Base-by-base conservation (phyloP, 2,329 filamentous ascomycete species). In the Ustulina deusta region DNA sequence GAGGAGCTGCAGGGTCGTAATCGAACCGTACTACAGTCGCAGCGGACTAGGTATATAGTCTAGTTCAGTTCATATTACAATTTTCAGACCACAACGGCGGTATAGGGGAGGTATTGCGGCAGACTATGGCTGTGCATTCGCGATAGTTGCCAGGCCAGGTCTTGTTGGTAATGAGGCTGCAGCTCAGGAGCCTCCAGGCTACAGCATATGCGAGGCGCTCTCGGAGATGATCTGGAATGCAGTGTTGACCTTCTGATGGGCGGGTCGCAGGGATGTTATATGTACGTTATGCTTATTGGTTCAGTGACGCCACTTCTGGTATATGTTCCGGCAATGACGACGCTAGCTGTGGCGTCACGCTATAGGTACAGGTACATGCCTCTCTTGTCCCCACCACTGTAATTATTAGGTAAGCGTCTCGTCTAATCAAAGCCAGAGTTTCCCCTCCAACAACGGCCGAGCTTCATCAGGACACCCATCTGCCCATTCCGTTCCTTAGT, bases 251-350 rank as follows among this genome's bases (percentile, higher is more conserved):
- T 34, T 48, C 34, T 38, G 17, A 55, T 49, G 58, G 20, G 58
- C 49, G 52, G 64, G 59, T 62, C 51, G 51, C 25, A 66, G 32
- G 40, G 42, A 48, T 54, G 42, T 22, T 42, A 32, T 46, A 52
- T 46, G 38, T 64, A 40, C 34, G 11, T 10, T 46, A 22, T 22
- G 22, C 48, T 57, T 34, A 36, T 60, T 61, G 34, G 32, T 49
- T 27, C 32, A 36, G 65, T 63, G 54, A 66, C 64, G 64, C 64
- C 64, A 63, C 64, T 66, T 32, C 44, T 52, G 10, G 44, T 17
- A 11, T 5, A 36, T 22, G 51, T 40, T 40, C 51, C 34, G 27
- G 29, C 32, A 36, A 61, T 56, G 49, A 65, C 42, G 48, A 61
- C 51, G 56, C 56, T 17, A 27, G 56, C 40, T 63, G 61, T 69